These are phyloP conservation scores for Oehlia diaphana DNA, from an alignment of 192 early-diverging fungal species.

Conservation along the genomic window DNA sequence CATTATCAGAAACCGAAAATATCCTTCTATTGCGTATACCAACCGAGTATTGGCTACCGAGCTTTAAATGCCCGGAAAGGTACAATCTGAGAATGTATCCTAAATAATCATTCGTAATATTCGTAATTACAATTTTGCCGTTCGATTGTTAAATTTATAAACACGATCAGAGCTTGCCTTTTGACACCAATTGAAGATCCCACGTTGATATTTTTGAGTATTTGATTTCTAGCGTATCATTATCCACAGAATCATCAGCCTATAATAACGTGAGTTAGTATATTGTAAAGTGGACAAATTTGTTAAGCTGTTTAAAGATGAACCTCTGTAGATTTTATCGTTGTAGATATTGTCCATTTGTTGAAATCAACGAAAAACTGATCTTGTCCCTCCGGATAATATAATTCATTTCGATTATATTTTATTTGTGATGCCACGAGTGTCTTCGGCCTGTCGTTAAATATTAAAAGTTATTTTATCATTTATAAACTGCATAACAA, in stretches of 20 bases:
- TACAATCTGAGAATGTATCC: conserved; percentile 5
- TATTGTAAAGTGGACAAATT: background rate
- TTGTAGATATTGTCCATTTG: conserved; percentile 17
- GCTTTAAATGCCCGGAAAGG: conserved; percentile 3
- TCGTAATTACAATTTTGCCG: background rate
- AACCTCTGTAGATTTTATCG: conserved; percentile 1
- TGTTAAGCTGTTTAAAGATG: background rate
- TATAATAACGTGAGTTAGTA: background rate
- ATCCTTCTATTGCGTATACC: background rate
- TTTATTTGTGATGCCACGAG: background rate
- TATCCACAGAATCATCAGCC: background rate
- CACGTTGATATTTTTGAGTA: conserved; percentile 18
- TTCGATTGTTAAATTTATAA: background rate
- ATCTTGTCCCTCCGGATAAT: conserved; percentile 11
- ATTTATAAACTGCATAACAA: background rate
- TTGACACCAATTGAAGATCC: background rate
- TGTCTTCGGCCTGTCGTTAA: conserved; percentile 7
- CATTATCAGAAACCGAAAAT: background rate
- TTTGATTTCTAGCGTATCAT: conserved; percentile 18
- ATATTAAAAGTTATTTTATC: background rate
- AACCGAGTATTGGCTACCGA: background rate
- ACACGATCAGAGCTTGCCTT: background rate
- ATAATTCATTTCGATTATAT: conserved; percentile 18
- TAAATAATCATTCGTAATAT: background rate
- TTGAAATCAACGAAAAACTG: conserved; percentile 25